These are phyloP conservation scores for Tagetes erecta DNA, from an alignment of 129 eudicot species.

Conservation along the genomic window DNA sequence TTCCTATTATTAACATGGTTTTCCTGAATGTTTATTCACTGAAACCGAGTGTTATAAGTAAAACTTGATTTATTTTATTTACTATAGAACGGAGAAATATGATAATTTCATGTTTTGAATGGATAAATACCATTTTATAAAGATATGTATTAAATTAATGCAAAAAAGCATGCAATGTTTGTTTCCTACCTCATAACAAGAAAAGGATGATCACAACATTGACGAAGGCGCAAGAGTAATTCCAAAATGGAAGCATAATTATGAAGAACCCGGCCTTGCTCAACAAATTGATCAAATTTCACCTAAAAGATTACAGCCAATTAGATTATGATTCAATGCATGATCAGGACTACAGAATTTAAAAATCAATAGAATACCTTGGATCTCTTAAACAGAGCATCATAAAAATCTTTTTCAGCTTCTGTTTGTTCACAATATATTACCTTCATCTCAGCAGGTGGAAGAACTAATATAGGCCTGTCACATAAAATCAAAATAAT, in stretches of 20 bases:
- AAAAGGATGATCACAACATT: constrained; percentile 98
- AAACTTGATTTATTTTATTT: background rate
- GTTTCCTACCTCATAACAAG: constrained; percentile 85
- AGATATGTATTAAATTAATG: background rate
- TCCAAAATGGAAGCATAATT: constrained; percentile 97
- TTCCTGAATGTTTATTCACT: background rate
- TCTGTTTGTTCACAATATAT: constrained; percentile 82
- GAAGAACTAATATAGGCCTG: constrained; percentile 98
- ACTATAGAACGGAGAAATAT: background rate
- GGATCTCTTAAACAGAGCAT: constrained; percentile 90
- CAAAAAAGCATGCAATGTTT: constrained; percentile 3
- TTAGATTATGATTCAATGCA: background rate
- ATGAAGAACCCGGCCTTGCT: constrained; percentile 95
- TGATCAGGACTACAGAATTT: constrained; percentile 15
- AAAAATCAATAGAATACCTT: constrained; percentile 46
- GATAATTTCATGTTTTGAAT: background rate
- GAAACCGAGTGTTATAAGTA: background rate
- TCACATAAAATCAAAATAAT: constrained; percentile 5
- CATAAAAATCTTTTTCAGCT: constrained; percentile 88
- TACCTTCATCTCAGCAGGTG: constrained; percentile 84
- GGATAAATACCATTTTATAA: background rate
- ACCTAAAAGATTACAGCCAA: constrained; percentile 50
- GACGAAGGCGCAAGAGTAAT: constrained; percentile 92
- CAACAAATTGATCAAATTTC: constrained; percentile 91
- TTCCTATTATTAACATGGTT: background rate